Base-by-base conservation (phyloP, 2,329 filamentous ascomycete species). In the Penicillium fuscoglaucum region DNA sequence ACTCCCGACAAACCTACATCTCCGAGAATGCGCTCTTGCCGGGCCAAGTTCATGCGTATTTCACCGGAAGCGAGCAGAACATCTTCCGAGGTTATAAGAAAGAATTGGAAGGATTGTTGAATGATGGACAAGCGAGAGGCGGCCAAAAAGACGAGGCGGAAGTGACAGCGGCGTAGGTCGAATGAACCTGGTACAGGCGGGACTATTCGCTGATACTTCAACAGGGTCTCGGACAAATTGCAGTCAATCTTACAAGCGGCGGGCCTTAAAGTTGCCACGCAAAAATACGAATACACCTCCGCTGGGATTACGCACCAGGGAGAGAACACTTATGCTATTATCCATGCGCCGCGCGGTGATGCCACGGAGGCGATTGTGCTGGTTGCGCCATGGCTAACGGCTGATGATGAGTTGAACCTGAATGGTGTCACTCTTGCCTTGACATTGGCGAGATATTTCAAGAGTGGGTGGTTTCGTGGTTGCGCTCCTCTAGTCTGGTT, bases 31-130 rank as follows among this genome's bases (percentile, higher is more conserved):
- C 95, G 12, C 86, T 99, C 35, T 81, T 99, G 15, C 95, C 95
- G 0, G 95, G 93, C 2, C 95, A 99, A 76, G 95, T 98, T 9
- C 93, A 98, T 78, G 96, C 95, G 1, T 99, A 99, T 76, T 99
- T 99, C 72, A 88, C 90, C 7, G 95, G 95, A 19, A 96, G 91
- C 74, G 95, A 99, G 73, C 93, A 98, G 79, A 90, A 97, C 75
- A 86, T 98, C 64, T 93, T 98, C 71, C 85, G 92, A 47, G 95
- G 91, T 8, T 98, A 96, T 74, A 87, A 89, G 70, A 87, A 91
- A 70, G 95, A 98, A 78, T 82, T 96, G 51, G 86, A 90, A 66
- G 81, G 78, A 9, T 71, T 69, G 70, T 50, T 75, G 29, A 58
- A 66, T 19, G 63, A 67, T 43, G 62, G 61, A 2, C 57, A 52